Evolutionary conservation across 148 eudicot species (phyloP).

Genomic region (Fallopia convolvulus): DNA sequence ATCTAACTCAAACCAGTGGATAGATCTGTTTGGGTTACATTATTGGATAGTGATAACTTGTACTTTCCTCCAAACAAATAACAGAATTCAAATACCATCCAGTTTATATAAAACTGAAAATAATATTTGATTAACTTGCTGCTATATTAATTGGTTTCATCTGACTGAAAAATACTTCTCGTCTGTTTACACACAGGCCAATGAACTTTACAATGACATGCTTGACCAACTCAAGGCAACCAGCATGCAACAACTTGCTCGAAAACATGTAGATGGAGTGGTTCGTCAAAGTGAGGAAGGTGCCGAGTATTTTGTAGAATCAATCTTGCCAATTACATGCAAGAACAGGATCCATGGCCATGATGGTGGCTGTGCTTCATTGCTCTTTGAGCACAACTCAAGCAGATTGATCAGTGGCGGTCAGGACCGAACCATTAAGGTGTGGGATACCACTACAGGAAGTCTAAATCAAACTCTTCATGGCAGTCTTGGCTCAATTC

Average conservation of each 20-base stretch:
- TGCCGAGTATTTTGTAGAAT: conserved; percentile 66
- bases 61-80: not conserved
- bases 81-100: conserved; percentile 1
- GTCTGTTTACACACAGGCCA: conserved; percentile 36
- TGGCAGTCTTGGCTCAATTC: conserved; percentile 82
- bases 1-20: not conserved
- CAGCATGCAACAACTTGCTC: conserved; percentile 66
- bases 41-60: not conserved
- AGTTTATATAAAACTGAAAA: not conserved
- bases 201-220: conserved; percentile 78
- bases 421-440: conserved; percentile 69
- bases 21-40: not conserved
- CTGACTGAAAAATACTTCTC: not conserved
- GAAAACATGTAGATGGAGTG: conserved; percentile 91
- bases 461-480: conserved; percentile 38
- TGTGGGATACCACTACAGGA: conserved; percentile 83
- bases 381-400: conserved; percentile 71
- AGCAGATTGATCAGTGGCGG: conserved; percentile 74
- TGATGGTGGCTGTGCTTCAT: conserved; percentile 83
- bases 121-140: not conserved
- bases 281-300: conserved; percentile 89
- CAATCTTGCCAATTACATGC: conserved; percentile 51
- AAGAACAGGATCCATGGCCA: conserved; percentile 74
- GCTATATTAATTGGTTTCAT: not conserved
- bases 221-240: conserved; percentile 49